phyloP scores from a whole-genome alignment of 352 stramenopile species.

The Pythium monospermum region DNA sequence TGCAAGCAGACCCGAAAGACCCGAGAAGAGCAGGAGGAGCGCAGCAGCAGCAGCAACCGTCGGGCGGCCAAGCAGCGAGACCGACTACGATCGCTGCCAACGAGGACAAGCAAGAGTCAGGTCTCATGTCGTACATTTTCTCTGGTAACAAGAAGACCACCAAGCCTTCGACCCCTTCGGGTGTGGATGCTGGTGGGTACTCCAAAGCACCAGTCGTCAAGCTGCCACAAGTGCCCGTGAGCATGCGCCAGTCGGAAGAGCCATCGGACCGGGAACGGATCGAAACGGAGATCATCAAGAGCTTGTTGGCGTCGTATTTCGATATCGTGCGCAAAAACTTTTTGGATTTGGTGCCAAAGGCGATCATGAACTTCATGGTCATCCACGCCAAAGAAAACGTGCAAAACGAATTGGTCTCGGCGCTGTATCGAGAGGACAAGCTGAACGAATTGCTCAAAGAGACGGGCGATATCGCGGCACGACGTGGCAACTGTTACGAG shows the following conservation, averaged over 20 bases:
- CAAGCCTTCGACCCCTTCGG: slow-evolving; percentile 9
- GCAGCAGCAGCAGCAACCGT: slow-evolving; percentile 15
- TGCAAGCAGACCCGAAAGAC: slow-evolving; percentile 34
- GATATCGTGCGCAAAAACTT: slow-evolving; percentile 99
- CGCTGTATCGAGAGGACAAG: slow-evolving; percentile 96
- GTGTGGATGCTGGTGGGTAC: slow-evolving; percentile 21
- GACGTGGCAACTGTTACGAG: slow-evolving; percentile 94
- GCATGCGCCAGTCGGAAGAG: slow-evolving; percentile 94
- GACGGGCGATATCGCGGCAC: slow-evolving; percentile 92
- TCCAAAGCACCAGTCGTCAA: slow-evolving; percentile 82
- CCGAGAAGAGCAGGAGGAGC: slow-evolving; percentile 31
- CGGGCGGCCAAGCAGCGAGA: slow-evolving; percentile 4
- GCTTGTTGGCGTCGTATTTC: slow-evolving; percentile 95
- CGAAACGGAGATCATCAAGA: slow-evolving; percentile 99
- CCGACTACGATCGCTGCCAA: background rate
- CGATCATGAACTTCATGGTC: slow-evolving; percentile 99
- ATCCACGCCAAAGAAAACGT: slow-evolving; percentile 94
- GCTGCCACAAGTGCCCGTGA: slow-evolving; percentile 94
- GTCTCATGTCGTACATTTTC: slow-evolving; percentile 74
- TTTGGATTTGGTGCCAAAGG: slow-evolving; percentile 98
- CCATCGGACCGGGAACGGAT: slow-evolving; percentile 94
- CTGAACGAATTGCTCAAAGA: slow-evolving; percentile 95
- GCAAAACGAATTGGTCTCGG: slow-evolving; percentile 96
- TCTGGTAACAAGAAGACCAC: slow-evolving; percentile 46
- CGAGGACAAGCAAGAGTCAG: slow-evolving; percentile 63